Evolutionary conservation across 257 asterid species (phyloP).

Genomic region (Lithospermum erythrorhizon): DNA sequence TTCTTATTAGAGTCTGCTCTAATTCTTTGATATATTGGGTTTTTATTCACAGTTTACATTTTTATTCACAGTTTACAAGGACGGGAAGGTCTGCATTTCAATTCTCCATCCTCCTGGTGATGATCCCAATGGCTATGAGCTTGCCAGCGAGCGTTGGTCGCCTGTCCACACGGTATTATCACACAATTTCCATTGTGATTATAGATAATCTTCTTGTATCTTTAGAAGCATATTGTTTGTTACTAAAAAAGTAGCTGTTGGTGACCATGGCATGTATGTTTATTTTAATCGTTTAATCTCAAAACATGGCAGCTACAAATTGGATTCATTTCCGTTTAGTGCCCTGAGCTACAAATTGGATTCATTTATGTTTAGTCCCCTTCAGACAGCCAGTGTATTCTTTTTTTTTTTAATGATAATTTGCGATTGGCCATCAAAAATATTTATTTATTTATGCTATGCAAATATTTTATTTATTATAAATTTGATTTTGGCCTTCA

Average conservation of each 20-base stretch:
- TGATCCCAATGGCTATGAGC: constrained; percentile 95
- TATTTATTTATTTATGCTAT: too few species aligned
- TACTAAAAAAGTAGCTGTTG: neutral
- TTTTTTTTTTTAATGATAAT: too few species aligned
- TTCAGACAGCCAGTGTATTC: too few species aligned
- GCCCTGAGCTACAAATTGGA: too few species aligned
- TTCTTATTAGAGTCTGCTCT: neutral
- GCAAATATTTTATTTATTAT: too few species aligned
- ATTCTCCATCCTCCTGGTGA: constrained; percentile 98
- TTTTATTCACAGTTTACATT: constrained; percentile 49
- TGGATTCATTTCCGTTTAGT: too few species aligned
- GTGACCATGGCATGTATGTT: neutral
- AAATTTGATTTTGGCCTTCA: neutral
- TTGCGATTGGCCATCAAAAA: too few species aligned
- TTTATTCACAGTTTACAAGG: constrained; percentile 57
- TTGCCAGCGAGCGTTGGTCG: constrained; percentile 94
- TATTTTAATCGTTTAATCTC: too few species aligned
- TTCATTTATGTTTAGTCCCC: too few species aligned
- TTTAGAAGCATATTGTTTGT: neutral
- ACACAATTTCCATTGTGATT: too few species aligned
- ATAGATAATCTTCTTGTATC: too few species aligned
- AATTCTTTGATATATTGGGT: constrained; percentile 5
- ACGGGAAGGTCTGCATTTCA: constrained; percentile 89
- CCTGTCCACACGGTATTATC: constrained; percentile 82
- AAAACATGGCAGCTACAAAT: too few species aligned